Percentiles rank a stretch among this genome's conserved stretches.
Conservation (phyloP, 495 filamentous ascomycete genomes). For the Echria macrotheca region DNA sequence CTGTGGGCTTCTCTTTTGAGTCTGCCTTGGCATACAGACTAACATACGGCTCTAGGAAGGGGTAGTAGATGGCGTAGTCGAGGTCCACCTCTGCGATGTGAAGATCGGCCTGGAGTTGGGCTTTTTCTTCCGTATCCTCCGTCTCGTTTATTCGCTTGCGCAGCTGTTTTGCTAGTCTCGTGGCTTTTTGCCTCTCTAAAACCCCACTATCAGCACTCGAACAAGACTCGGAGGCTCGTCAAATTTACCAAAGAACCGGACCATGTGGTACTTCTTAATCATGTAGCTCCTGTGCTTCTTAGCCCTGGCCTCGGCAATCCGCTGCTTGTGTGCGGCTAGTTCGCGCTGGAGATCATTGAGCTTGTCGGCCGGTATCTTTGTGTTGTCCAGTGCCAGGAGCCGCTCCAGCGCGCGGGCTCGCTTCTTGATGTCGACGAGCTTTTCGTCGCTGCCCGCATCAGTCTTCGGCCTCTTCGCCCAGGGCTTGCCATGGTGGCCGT, state of each 20-base stretch:
- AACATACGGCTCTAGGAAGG: conserved; percentile 72
- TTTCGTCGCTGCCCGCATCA: conserved; percentile 29
- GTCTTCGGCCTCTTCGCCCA: conserved; percentile 28
- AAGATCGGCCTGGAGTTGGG: conserved; percentile 51
- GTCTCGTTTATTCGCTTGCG: conserved; percentile 47
- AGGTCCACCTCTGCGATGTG: conserved; percentile 72
- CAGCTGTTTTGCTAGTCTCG: conserved; percentile 60
- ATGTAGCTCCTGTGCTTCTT: conserved; percentile 62
- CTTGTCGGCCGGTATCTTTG: conserved; percentile 67
- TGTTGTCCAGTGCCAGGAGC: conserved; percentile 51
- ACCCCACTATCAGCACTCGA: too few species aligned
- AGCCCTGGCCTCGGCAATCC: conserved; percentile 52
- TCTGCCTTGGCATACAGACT: conserved; percentile 55
- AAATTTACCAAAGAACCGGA: conserved; percentile 83
- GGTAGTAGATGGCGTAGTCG: conserved; percentile 81
- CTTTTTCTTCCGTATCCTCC: conserved; percentile 42
- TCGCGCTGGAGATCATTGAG: conserved; percentile 76
- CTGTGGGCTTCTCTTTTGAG: conserved; percentile 26
- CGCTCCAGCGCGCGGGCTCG: conserved; percentile 56
- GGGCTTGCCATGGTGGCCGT: conserved; percentile 20
- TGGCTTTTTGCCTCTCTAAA: conserved; percentile 80
- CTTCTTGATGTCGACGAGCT: conserved; percentile 47
- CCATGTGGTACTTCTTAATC: conserved; percentile 88
- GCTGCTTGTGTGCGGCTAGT: conserved; percentile 65
- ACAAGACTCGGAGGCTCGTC: too few species aligned